These are phyloP conservation scores for Pythium phragmiticola DNA, from an alignment of 352 stramenopile genomes.

Conservation along the genomic window DNA sequence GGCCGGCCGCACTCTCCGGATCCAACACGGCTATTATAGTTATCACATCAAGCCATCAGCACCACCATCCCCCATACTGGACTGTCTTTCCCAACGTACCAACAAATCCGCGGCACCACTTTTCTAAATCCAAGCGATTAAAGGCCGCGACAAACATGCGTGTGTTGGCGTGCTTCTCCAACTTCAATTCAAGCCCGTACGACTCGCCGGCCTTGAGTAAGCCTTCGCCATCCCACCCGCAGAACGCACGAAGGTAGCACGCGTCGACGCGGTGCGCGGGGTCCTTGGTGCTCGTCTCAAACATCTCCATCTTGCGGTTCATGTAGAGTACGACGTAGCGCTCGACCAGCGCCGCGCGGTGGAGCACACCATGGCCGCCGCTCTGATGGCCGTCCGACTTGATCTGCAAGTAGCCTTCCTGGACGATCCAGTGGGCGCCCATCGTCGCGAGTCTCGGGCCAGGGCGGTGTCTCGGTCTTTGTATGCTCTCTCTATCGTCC, in stretches of 20 bases:
- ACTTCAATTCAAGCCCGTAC: constrained; percentile 78
- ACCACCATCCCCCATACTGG: background rate
- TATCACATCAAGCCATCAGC: background rate
- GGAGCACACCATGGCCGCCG: constrained; percentile 6
- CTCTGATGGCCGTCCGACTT: constrained; percentile 15
- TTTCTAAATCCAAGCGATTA: constrained; percentile 80
- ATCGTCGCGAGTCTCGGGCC: constrained; percentile 12
- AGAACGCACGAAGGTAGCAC: constrained; percentile 62
- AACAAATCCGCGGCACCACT: constrained; percentile 76
- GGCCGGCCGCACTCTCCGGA: constrained; percentile 32
- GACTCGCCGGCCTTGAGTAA: constrained; percentile 63
- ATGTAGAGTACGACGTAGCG: constrained; percentile 74
- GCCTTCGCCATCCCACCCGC: constrained; percentile 73
- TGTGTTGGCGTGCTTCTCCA: constrained; percentile 49
- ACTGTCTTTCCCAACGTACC: constrained; percentile 25
- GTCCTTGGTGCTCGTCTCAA: constrained; percentile 39
- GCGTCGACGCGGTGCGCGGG: constrained; percentile 34
- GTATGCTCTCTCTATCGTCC: background rate
- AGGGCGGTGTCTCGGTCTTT: background rate
- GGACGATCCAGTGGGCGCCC: constrained; percentile 33
- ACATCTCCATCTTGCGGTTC: constrained; percentile 82
- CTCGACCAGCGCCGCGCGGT: constrained; percentile 35
- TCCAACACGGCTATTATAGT: constrained; percentile 57
- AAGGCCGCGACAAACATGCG: constrained; percentile 71
- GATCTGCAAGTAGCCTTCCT: constrained; percentile 31